Percentiles rank a stretch among this genome's conserved stretches.
Evolutionary conservation across 139 green algal species (phyloP).

Genomic region (Ostreobium quekettii): DNA sequence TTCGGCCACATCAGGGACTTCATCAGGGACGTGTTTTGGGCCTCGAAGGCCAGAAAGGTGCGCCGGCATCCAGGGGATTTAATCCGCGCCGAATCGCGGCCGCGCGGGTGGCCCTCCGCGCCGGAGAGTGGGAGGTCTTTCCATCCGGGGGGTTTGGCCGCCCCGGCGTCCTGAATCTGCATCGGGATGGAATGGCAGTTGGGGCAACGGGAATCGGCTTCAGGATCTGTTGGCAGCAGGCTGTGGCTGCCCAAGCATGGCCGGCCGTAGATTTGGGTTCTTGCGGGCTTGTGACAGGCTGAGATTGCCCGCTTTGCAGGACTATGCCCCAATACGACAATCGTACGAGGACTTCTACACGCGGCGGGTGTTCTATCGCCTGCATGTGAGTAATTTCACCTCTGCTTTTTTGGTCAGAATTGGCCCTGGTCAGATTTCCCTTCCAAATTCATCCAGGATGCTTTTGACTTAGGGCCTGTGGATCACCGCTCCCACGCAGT

Average conservation of each 20-base stretch:
- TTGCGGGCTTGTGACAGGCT: neutral
- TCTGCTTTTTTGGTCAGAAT: neutral
- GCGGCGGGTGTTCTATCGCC: conserved; percentile 78
- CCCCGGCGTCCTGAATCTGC: neutral
- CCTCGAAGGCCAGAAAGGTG: neutral
- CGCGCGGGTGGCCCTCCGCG: neutral
- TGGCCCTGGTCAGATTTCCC: neutral
- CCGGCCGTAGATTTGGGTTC: neutral
- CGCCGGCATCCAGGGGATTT: neutral
- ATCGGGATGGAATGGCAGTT: neutral
- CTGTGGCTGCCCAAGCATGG: neutral
- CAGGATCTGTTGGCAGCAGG: conserved; percentile 3
- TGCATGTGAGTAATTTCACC: conserved; percentile 51
- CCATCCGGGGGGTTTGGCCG: neutral
- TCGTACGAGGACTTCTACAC: conserved; percentile 95
- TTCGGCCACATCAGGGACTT: conserved; percentile 78
- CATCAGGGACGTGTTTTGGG: conserved; percentile 28
- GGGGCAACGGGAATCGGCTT: neutral
- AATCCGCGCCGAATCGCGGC: neutral
- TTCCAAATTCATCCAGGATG: neutral
- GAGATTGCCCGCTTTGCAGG: conserved; percentile 32
- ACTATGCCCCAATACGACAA: conserved; percentile 79
- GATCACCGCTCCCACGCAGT: neutral
- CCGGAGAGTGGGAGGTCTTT: neutral
- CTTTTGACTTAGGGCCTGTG: neutral